phyloP scores from a whole-genome alignment of 331 rosid species.

The Rosa hybrid region DNA sequence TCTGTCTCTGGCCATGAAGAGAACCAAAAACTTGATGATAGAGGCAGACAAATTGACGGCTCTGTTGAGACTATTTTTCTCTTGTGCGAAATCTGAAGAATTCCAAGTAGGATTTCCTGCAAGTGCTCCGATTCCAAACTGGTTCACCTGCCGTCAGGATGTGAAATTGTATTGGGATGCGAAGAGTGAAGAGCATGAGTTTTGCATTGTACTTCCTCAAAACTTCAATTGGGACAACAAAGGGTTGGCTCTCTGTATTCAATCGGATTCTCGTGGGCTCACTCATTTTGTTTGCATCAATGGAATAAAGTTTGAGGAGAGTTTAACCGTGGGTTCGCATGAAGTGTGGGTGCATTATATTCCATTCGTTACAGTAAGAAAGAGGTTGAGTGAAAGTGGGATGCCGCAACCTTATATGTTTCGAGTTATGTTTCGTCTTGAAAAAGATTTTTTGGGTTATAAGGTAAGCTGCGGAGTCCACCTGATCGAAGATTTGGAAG shows the following conservation, averaged over 20 bases:
- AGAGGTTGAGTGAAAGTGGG: background rate
- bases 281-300: background rate
- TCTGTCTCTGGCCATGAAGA: background rate
- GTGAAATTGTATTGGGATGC: too few relatives aligned
- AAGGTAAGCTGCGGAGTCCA: background rate
- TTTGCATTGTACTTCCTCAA: background rate
- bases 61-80: background rate
- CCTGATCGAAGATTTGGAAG: too few relatives aligned
- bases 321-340: too few relatives aligned
- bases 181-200: background rate
- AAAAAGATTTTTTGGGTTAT: too few relatives aligned
- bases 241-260: background rate
- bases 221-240: background rate
- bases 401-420: too few relatives aligned
- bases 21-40: too few relatives aligned
- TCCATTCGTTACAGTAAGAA: background rate
- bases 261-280: too few relatives aligned
- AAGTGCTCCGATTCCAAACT: background rate
- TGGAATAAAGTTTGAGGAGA: background rate
- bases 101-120: background rate
- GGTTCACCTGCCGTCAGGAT: background rate
- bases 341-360: background rate
- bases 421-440: too few relatives aligned
- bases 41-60: too few relatives aligned
- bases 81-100: background rate